Evolutionary conservation across 805 yeast species (phyloP).

Genomic region (Yarrowia sp.): DNA sequence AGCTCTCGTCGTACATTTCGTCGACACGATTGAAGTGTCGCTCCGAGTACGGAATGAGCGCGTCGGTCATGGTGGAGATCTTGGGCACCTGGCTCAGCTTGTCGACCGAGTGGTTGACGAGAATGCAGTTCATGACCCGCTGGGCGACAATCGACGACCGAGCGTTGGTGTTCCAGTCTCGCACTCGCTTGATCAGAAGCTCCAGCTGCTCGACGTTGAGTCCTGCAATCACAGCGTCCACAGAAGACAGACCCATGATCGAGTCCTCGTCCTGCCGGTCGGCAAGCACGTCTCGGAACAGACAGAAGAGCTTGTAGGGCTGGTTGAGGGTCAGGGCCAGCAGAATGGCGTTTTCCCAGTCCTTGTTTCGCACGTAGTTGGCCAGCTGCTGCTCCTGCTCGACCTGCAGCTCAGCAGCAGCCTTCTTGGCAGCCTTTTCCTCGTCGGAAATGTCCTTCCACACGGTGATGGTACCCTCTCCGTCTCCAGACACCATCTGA

Average conservation of each 20-base stretch:
- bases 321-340: slow-evolving; percentile 87
- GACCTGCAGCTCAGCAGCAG: slow-evolving; percentile 64
- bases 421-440: slow-evolving; percentile 58
- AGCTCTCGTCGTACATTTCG: slow-evolving; percentile 84
- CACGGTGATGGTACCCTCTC: slow-evolving; percentile 87
- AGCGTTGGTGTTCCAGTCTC: slow-evolving; percentile 96
- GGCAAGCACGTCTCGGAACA: slow-evolving; percentile 66
- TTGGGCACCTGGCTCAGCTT: slow-evolving; percentile 70
- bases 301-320: slow-evolving; percentile 85
- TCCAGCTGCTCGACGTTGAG: slow-evolving; percentile 66
- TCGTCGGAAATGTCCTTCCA: slow-evolving; percentile 92
- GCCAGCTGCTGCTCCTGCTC: slow-evolving; percentile 89
- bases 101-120: slow-evolving; percentile 62
- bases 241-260: slow-evolving; percentile 61
- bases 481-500: slow-evolving; percentile 84
- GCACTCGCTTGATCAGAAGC: slow-evolving; percentile 70
- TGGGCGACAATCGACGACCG: slow-evolving; percentile 83
- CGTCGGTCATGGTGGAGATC: slow-evolving; percentile 68
- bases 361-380: slow-evolving; percentile 71
- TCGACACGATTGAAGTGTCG: slow-evolving; percentile 82
- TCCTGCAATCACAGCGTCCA: slow-evolving; percentile 68
- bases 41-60: slow-evolving; percentile 86
- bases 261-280: slow-evolving; percentile 57
- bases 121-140: slow-evolving; percentile 69
- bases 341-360: slow-evolving; percentile 89